phyloP scores from a whole-genome alignment of 2,329 filamentous ascomycete species.

The Talaromyces sp. region DNA sequence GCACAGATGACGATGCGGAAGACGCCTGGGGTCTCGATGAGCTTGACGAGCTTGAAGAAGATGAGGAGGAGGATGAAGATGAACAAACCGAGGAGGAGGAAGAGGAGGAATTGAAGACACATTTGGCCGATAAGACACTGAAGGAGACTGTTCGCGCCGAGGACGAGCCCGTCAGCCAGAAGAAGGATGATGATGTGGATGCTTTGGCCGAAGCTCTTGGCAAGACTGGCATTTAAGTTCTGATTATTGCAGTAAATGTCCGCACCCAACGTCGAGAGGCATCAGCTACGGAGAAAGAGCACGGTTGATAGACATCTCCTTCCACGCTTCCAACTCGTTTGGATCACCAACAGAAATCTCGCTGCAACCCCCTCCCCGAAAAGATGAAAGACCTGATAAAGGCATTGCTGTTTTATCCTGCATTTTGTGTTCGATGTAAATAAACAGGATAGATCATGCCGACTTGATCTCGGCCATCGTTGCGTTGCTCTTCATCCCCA shows the following conservation, averaged over 20 bases:
- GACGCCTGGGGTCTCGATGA: conserved; percentile 83
- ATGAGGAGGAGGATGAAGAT: conserved; percentile 66
- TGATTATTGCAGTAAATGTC: no score
- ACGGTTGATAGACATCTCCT: background rate
- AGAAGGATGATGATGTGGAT: conserved; percentile 77
- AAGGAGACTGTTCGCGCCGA: conserved; percentile 60
- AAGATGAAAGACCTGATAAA: background rate
- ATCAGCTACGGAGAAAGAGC: background rate
- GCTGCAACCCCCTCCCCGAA: background rate
- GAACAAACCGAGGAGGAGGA: conserved; percentile 69
- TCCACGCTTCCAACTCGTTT: background rate
- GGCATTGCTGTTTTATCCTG: background rate
- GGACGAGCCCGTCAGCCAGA: conserved; percentile 66
- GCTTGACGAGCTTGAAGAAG: conserved; percentile 79
- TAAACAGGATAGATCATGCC: conserved; percentile 4
- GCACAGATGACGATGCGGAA: conserved; percentile 64
- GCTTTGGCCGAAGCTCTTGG: conserved; percentile 71
- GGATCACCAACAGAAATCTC: background rate
- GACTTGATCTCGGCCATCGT: background rate
- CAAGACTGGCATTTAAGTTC: conserved; percentile 56
- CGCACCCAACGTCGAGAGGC: background rate
- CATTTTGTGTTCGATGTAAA: conserved; percentile 2
- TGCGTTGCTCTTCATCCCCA: background rate
- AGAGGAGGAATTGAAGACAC: conserved; percentile 59
- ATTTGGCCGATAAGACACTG: conserved; percentile 64